Base-by-base conservation (phyloP, 306 rosid genomes). In the Fragaria iinumae region DNA sequence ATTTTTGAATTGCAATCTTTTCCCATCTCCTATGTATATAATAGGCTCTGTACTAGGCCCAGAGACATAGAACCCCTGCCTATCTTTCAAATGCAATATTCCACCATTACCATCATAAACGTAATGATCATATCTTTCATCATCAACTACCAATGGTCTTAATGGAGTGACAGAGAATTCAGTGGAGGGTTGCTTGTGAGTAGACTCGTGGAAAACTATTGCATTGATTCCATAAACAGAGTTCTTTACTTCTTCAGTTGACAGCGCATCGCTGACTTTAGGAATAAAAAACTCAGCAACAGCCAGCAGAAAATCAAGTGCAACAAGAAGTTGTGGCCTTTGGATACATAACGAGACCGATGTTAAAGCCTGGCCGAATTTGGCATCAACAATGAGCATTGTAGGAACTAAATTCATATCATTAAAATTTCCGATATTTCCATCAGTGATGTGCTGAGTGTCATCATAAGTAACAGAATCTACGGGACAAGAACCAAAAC, bases 71-170 rank as follows among this genome's bases (percentile, higher is more conserved):
- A 74, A 80, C 66, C 96, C 99, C 38, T 75, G 82, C 63, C 85
- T 80, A 72, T 92, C 97, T 72, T 79, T 89, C 53, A 95, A 84
- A 79, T 82, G 75, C 80, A 95, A 69, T 76, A 69, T 78, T 79
- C 99, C 99, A 78, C 97, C 97, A 73, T 84, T 81, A 69, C 99
- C 99, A 78, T 95, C 99, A 77, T 95, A 95, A 74, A 90, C 85
- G 87, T 87, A 92, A 84, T 89, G 82, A 81, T 88, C 91, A 82
- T 77, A 83, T 79, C 84, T 83, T 83, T 85, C 97, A 86, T 86
- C 87, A 63, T 95, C 99, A 74, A 83, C 92, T 76, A 95, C 85
- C 76, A 95, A 87, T 39, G 97, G 99, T 79, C 76, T 88, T 76
- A 80, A 82, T 39, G 97, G 96, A 41, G 97, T 90, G 65, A 95